phyloP scores from a whole-genome alignment of 2,329 filamentous ascomycete species.

The Tolypocladium ophioglossoides region DNA sequence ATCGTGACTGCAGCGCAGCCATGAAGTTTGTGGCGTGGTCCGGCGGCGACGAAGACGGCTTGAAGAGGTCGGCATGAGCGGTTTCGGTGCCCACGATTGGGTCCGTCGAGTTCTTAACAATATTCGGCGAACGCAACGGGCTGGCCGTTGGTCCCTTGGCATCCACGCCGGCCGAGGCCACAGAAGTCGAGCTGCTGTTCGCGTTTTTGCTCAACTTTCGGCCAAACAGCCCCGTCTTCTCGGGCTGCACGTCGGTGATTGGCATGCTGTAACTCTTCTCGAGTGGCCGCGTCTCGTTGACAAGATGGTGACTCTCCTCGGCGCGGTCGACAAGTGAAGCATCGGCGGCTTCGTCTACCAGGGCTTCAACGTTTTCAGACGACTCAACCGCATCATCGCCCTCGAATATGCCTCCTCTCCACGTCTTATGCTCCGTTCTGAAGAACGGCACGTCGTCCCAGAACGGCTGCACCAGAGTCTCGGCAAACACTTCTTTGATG shows the following conservation, averaged over 20 bases:
- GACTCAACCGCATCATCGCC: conserved; percentile 37
- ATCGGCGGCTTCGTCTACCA: conserved; percentile 29
- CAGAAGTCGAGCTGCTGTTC: conserved; percentile 19
- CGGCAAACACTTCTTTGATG: conserved; percentile 87
- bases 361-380: conserved; percentile 9
- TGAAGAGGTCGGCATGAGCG: conserved; percentile 54
- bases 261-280: conserved; percentile 48
- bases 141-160: conserved; percentile 28
- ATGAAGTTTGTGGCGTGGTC: conserved; percentile 55
- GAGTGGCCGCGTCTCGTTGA: conserved; percentile 30
- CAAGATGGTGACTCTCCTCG: conserved; percentile 28
- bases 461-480: conserved; percentile 83
- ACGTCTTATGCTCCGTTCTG: conserved; percentile 64
- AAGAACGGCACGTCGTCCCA: conserved; percentile 96
- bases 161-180: conserved; percentile 39
- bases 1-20: conserved; percentile 55
- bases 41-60: conserved; percentile 42
- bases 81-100: conserved; percentile 59
- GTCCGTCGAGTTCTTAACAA: conserved; percentile 39
- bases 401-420: conserved; percentile 76
- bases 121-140: conserved; percentile 22
- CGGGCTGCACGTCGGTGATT: conserved; percentile 23
- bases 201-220: conserved; percentile 33
- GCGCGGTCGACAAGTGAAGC: conserved; percentile 34
- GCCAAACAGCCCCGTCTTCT: conserved; percentile 35